Evolutionary conservation across 2,329 filamentous ascomycete genomes (phyloP).

Genomic region (Trichophyton mentagrophytes): DNA sequence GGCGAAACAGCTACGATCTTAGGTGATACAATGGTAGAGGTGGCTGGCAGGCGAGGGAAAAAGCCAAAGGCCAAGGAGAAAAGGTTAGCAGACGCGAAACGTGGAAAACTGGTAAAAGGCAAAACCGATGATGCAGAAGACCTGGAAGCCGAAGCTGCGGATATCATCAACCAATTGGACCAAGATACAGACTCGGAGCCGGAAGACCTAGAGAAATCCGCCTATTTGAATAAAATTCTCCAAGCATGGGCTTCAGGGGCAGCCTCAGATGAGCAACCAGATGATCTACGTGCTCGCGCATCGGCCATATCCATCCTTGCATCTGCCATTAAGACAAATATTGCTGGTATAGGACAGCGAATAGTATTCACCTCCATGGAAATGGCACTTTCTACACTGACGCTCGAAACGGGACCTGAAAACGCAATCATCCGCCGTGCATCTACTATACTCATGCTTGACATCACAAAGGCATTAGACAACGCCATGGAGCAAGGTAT

Average conservation of each 20-base stretch:
- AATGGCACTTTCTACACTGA: slow-evolving; percentile 28
- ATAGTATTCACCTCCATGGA: slow-evolving; percentile 28
- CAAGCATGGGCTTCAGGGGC: slow-evolving; percentile 31
- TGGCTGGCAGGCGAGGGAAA: slow-evolving; percentile 28
- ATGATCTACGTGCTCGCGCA: slow-evolving; percentile 32
- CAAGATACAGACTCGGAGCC: slow-evolving; percentile 20
- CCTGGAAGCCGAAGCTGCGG: neutral
- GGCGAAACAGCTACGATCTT: slow-evolving; percentile 28
- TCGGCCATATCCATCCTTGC: slow-evolving; percentile 34
- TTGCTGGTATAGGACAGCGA: slow-evolving; percentile 25
- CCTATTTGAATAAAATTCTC: slow-evolving; percentile 26
- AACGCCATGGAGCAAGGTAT: slow-evolving; percentile 21
- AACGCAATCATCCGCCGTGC: slow-evolving; percentile 32
- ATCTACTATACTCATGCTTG: slow-evolving; percentile 29
- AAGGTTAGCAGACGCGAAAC: slow-evolving; percentile 19
- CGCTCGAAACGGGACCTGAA: slow-evolving; percentile 24
- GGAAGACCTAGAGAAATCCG: slow-evolving; percentile 25
- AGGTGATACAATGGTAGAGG: slow-evolving; percentile 27
- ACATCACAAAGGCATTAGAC: slow-evolving; percentile 30
- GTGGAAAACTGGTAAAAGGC: slow-evolving; percentile 18
- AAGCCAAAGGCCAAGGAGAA: slow-evolving; percentile 26
- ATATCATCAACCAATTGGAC: slow-evolving; percentile 11
- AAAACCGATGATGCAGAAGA: slow-evolving; percentile 18
- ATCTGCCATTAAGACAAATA: slow-evolving; percentile 29
- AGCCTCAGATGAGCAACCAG: slow-evolving; percentile 26